Percentiles rank a stretch among this genome's conserved stretches.
Evolutionary conservation across 2,329 filamentous ascomycete species (phyloP).

Genomic region (Magnaporthiopsis poae): DNA sequence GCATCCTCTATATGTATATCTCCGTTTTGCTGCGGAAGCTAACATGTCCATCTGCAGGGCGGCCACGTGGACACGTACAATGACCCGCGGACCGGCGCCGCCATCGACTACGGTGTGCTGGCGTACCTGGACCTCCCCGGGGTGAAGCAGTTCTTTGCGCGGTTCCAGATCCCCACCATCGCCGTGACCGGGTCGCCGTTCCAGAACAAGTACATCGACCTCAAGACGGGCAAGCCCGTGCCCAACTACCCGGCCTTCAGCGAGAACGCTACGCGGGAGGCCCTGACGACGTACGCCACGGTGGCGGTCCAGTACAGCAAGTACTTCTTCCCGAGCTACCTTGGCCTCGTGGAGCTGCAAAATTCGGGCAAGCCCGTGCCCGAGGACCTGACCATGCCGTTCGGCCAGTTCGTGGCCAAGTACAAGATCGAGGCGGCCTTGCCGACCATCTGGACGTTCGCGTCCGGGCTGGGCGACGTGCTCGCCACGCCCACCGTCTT

Average conservation of each 20-base stretch:
- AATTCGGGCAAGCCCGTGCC: conserved; percentile 27
- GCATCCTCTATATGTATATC: not conserved
- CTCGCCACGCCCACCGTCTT: conserved; percentile 30
- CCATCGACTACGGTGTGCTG: conserved; percentile 25
- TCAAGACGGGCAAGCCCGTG: conserved; percentile 22
- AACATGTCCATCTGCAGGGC: not conserved
- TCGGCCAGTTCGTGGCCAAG: conserved; percentile 35
- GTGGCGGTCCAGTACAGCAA: conserved; percentile 20
- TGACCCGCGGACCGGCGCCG: conserved; percentile 23
- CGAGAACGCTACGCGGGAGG: conserved; percentile 11
- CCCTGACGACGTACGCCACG: conserved; percentile 12
- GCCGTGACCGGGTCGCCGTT: conserved; percentile 11
- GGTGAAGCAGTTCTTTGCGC: conserved; percentile 29
- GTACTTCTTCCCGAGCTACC: conserved; percentile 20
- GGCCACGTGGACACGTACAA: conserved; percentile 37
- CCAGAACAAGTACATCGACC: conserved; percentile 22
- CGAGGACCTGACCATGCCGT: conserved; percentile 34
- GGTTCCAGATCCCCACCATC: conserved; percentile 25
- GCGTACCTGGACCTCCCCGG: conserved; percentile 23
- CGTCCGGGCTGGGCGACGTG: conserved; percentile 32
- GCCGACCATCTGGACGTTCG: conserved; percentile 24
- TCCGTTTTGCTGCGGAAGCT: not conserved
- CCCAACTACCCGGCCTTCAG: conserved; percentile 13
- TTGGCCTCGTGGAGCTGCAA: conserved; percentile 22
- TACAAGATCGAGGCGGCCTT: conserved; percentile 30